Evolutionary conservation across 1,139 yeast species (phyloP).

Genomic region (Debaryomyces singareniensis): DNA sequence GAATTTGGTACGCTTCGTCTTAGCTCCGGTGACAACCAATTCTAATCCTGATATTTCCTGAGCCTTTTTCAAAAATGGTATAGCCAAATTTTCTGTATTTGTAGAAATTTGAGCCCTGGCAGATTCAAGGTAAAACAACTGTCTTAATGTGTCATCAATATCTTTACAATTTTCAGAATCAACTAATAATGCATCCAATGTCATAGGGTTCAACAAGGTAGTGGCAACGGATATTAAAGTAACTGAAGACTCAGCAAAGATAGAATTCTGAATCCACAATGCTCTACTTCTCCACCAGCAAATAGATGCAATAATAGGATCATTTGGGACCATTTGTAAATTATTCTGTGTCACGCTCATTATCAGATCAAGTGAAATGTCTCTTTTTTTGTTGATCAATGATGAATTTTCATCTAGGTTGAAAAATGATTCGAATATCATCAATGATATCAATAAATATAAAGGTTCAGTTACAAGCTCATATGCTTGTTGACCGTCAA

Average conservation of each 20-base stretch:
- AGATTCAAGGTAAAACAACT: slow-evolving; percentile 57
- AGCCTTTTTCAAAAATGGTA: slow-evolving; percentile 48
- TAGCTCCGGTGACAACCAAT: slow-evolving; percentile 76
- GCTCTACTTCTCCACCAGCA: slow-evolving; percentile 75
- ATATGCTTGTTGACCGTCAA: slow-evolving; percentile 62
- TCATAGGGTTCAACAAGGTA: slow-evolving; percentile 26
- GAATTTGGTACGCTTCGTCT: slow-evolving; percentile 80
- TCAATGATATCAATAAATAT: slow-evolving; percentile 40
- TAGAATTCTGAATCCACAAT: slow-evolving; percentile 53
- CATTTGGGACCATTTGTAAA: slow-evolving; percentile 1
- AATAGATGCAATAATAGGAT: slow-evolving; percentile 39
- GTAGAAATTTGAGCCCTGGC: slow-evolving; percentile 59
- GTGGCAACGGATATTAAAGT: slow-evolving; percentile 37
- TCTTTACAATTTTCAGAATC: slow-evolving; percentile 28
- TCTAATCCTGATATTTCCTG: slow-evolving; percentile 53
- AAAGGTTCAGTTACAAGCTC: slow-evolving; percentile 53
- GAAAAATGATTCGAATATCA: slow-evolving; percentile 46
- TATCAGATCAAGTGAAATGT: slow-evolving; percentile 15
- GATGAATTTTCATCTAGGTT: slow-evolving; percentile 23
- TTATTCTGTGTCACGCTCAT: slow-evolving; percentile 9
- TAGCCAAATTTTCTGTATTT: slow-evolving; percentile 51
- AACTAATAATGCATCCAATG: slow-evolving; percentile 25
- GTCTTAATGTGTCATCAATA: slow-evolving; percentile 8
- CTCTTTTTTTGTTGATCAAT: slow-evolving; percentile 16
- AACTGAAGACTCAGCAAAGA: slow-evolving; percentile 54